Percentiles rank a stretch among this genome's conserved stretches.
These are phyloP conservation scores for Entomortierella beljakovae DNA, from an alignment of 192 early-diverging fungal genomes.

Conservation along the genomic window DNA sequence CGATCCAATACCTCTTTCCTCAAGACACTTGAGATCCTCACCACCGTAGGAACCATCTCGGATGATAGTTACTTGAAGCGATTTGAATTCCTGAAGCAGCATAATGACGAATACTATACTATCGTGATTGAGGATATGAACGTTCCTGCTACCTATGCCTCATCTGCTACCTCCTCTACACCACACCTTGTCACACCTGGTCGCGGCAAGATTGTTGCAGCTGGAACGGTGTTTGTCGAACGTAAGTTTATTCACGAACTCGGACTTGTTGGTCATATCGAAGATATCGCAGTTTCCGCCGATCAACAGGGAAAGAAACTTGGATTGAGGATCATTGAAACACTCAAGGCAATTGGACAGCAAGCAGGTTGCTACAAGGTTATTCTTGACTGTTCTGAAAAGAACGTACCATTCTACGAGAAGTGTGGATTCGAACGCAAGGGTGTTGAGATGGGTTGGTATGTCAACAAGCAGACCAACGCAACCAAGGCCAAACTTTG, in stretches of 20 bases:
- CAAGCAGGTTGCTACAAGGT: conserved; percentile 86
- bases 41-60: conserved; percentile 78
- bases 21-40: conserved; percentile 72
- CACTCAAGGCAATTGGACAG: conserved; percentile 85
- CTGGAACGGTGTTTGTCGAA: conserved; percentile 85
- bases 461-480: conserved; percentile 53
- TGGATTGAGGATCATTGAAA: conserved; percentile 80
- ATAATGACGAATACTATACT: conserved; percentile 84
- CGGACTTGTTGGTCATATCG: conserved; percentile 87
- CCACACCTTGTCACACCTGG: conserved; percentile 66
- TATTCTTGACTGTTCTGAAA: conserved; percentile 70
- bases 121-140: conserved; percentile 76
- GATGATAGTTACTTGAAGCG: conserved; percentile 77
- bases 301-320: conserved; percentile 72
- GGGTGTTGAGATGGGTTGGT: conserved; percentile 76
- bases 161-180: conserved; percentile 21
- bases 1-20: conserved; percentile 69
- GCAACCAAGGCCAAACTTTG: conserved; percentile 27
- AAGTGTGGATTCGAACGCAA: conserved; percentile 89
- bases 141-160: conserved; percentile 16
- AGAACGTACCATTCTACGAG: conserved; percentile 90
- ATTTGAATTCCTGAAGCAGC: conserved; percentile 79
- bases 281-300: conserved; percentile 74
- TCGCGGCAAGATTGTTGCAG: conserved; percentile 72
- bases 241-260: conserved; percentile 87